A percentile compares a stretch with the other conserved stretches of the same genome.
Conservation (phyloP, 2,329 filamentous ascomycete genomes). For the Colletotrichum salicis region DNA sequence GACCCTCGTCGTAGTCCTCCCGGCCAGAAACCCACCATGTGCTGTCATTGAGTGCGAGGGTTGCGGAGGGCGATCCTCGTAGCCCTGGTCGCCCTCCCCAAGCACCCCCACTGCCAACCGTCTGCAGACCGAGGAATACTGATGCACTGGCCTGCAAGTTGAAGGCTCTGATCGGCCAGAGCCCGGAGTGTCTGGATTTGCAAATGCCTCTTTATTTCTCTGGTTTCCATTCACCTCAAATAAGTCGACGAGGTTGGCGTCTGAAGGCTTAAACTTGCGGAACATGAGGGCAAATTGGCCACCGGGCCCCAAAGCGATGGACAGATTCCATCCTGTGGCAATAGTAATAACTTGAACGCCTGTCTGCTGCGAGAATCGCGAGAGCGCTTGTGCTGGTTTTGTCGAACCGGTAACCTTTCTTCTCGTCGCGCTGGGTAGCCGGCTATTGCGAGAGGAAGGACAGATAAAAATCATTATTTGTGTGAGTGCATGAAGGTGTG, state of each 20-base stretch:
- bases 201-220: background rate
- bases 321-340: background rate
- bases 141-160: slow-evolving; percentile 3
- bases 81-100: slow-evolving; percentile 20
- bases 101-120: slow-evolving; percentile 2
- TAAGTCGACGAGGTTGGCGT: background rate
- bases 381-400: background rate
- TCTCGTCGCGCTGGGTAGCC: background rate
- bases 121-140: slow-evolving; percentile 22
- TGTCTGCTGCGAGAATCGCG: background rate
- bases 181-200: background rate
- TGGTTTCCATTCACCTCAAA: background rate
- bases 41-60: slow-evolving; percentile 26
- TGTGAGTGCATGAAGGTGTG: slow-evolving; percentile 38
- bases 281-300: background rate
- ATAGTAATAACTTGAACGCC: background rate
- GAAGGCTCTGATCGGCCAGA: slow-evolving; percentile 14
- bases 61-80: slow-evolving; percentile 21
- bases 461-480: slow-evolving; percentile 24
- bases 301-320: background rate
- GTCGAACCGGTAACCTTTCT: slow-evolving; percentile 7
- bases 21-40: slow-evolving; percentile 12
- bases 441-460: background rate
- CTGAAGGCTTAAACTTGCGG: background rate
- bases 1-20: slow-evolving; percentile 10